A percentile compares a stretch with the other conserved stretches of the same genome.
These are phyloP conservation scores for Penicillium sp. DNA, from an alignment of 2,329 filamentous ascomycete species.

Conservation along the genomic window DNA sequence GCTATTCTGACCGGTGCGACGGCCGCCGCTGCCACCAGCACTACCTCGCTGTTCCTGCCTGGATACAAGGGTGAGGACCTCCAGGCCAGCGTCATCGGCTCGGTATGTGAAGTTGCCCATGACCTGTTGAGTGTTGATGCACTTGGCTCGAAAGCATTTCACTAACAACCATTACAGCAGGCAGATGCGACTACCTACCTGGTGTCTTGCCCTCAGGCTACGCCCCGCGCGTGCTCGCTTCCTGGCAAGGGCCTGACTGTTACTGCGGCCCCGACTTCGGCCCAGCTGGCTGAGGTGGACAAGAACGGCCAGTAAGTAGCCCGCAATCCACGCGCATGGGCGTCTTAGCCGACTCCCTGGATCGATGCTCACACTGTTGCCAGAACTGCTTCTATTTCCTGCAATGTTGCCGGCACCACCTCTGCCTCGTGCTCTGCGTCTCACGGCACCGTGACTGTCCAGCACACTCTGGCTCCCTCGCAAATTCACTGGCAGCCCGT, in stretches of 20 bases:
- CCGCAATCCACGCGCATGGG: not conserved
- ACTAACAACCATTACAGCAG: conserved; percentile 10
- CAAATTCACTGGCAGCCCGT: conserved; percentile 25
- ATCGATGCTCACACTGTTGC: conserved; percentile 2
- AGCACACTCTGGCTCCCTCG: conserved; percentile 13
- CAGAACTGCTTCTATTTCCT: conserved; percentile 16
- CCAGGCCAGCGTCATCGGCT: conserved; percentile 15
- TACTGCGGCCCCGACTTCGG: conserved; percentile 18
- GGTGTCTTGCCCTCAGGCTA: conserved; percentile 16
- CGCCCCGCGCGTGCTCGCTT: too few relatives aligned
- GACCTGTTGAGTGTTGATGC: not conserved
- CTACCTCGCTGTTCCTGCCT: conserved; percentile 21
- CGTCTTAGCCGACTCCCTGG: too few relatives aligned
- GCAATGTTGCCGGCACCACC: conserved; percentile 24
- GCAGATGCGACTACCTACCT: conserved; percentile 23
- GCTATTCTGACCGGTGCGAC: conserved; percentile 25
- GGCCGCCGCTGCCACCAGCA: conserved; percentile 19
- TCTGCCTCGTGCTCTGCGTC: conserved; percentile 21
- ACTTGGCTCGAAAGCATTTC: not conserved
- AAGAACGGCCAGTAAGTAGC: conserved; percentile 17
- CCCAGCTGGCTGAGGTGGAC: conserved; percentile 15
- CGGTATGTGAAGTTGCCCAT: conserved; percentile 10
- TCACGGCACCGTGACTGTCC: conserved; percentile 16
- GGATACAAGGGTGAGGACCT: conserved; percentile 20
- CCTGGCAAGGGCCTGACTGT: conserved; percentile 19